Evolutionary conservation across 2,329 filamentous ascomycete species (phyloP).

Genomic region (Fusarium xylarioides): DNA sequence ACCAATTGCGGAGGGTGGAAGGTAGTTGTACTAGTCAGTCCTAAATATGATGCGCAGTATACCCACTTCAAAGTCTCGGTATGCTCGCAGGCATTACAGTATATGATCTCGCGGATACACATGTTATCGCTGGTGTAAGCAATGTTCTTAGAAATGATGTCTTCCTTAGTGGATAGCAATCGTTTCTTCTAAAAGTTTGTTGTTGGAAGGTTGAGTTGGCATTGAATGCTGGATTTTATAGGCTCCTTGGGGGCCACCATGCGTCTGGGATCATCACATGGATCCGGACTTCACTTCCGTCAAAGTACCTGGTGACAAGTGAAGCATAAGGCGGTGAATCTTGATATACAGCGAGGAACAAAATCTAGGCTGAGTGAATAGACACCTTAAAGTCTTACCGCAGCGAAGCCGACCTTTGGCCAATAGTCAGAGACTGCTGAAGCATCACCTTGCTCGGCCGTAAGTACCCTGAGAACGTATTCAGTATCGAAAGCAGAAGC

Average conservation of each 20-base stretch:
- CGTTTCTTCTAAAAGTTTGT: accelerated
- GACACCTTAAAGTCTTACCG: accelerated
- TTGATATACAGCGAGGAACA: accelerated
- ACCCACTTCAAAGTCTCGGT: neutral
- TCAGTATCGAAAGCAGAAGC: accelerated
- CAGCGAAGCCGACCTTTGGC: neutral
- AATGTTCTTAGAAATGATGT: accelerated
- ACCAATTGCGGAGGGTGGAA: neutral
- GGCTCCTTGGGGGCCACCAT: accelerated
- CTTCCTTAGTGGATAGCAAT: accelerated
- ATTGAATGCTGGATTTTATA: neutral
- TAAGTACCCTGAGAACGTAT: neutral
- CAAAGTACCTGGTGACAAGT: accelerated
- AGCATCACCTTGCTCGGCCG: neutral
- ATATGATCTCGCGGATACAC: neutral
- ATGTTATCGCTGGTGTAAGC: neutral
- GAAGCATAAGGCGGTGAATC: accelerated
- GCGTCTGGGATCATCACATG: accelerated
- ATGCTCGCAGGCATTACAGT: neutral
- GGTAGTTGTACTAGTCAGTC: neutral
- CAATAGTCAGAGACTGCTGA: neutral
- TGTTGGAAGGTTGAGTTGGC: neutral
- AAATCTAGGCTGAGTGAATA: accelerated
- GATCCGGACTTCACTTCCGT: accelerated
- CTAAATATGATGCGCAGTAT: neutral